Percentiles rank a stretch among this genome's conserved stretches.
These are phyloP conservation scores for Aspergillus pseudotamarii DNA, from an alignment of 2,329 filamentous ascomycete genomes.

Conservation along the genomic window DNA sequence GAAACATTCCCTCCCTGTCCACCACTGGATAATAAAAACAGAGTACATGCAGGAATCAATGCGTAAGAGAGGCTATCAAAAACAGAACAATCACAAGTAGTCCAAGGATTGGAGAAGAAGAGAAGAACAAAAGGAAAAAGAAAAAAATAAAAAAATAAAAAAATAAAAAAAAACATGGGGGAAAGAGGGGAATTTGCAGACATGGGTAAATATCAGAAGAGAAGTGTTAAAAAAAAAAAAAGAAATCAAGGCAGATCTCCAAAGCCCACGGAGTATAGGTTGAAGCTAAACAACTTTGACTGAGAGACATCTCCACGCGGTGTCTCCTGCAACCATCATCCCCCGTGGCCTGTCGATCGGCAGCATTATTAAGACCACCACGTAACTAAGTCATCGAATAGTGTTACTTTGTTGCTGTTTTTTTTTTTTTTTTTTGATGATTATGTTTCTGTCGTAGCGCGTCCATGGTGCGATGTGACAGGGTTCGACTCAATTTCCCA, in stretches of 20 bases:
- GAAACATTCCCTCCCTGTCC: conserved; percentile 29
- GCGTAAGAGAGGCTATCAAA: conserved; percentile 23
- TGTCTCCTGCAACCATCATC: conserved; percentile 24
- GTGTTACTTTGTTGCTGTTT: conserved; percentile 19
- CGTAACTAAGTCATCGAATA: conserved; percentile 19
- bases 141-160: conserved; percentile 21
- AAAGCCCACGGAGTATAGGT: not conserved
- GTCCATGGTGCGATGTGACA: conserved; percentile 8
- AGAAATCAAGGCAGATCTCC: not conserved
- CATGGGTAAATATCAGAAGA: not conserved
- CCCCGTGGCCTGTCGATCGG: conserved; percentile 13
- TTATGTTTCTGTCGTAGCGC: conserved; percentile 10
- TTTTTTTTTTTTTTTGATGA: not conserved
- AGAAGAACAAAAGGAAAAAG: no score
- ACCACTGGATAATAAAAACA: conserved; percentile 22
- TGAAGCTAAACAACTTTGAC: not conserved
- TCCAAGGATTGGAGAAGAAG: conserved; percentile 23
- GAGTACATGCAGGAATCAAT: conserved; percentile 29
- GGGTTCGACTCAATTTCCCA: not conserved
- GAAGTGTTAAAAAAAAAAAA: conserved; percentile 1
- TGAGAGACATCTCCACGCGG: not conserved
- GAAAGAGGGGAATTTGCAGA: conserved; percentile 28
- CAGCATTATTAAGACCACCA: conserved; percentile 22
- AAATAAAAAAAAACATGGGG: conserved; percentile 29
- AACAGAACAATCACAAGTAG: conserved; percentile 23